Evolutionary conservation across 2,329 filamentous ascomycete genomes (phyloP).

Genomic region (Pseudogymnoascus sp.): DNA sequence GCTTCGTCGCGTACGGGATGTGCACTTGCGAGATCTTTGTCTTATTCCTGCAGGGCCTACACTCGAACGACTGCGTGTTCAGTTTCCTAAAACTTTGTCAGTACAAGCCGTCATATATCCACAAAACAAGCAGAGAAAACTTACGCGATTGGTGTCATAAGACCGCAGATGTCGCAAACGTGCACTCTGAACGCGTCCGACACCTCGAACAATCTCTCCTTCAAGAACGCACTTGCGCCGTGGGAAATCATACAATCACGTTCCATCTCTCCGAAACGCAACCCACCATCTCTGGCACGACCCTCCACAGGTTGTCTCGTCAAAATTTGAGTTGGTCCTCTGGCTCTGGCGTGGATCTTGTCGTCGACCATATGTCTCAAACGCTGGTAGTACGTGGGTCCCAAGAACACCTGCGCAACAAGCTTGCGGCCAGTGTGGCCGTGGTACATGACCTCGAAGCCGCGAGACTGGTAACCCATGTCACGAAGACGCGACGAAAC

Average conservation of each 20-base stretch:
- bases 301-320: constrained; percentile 96
- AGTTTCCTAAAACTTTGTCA: constrained; percentile 58
- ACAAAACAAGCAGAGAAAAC: constrained; percentile 33
- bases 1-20: constrained; percentile 94
- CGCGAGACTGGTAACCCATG: constrained; percentile 91
- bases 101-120: constrained; percentile 15
- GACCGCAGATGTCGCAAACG: constrained; percentile 94
- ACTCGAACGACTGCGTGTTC: constrained; percentile 93
- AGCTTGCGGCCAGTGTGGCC: constrained; percentile 94
- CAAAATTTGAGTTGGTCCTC: constrained; percentile 93
- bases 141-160: constrained; percentile 99
- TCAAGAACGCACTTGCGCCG: constrained; percentile 90
- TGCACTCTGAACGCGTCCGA: constrained; percentile 97
- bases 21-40: constrained; percentile 96
- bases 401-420: constrained; percentile 89
- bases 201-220: constrained; percentile 94
- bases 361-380: constrained; percentile 99
- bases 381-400: constrained; percentile 97
- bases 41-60: constrained; percentile 97
- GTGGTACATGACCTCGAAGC: constrained; percentile 98
- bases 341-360: constrained; percentile 98
- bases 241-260: constrained; percentile 99
- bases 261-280: constrained; percentile 99
- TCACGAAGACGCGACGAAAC: constrained; percentile 79
- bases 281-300: constrained; percentile 93